A percentile compares a stretch with the other conserved stretches of the same genome.
Evolutionary conservation across 441 rosid genomes (phyloP).

Genomic region (Kokia cookei): DNA sequence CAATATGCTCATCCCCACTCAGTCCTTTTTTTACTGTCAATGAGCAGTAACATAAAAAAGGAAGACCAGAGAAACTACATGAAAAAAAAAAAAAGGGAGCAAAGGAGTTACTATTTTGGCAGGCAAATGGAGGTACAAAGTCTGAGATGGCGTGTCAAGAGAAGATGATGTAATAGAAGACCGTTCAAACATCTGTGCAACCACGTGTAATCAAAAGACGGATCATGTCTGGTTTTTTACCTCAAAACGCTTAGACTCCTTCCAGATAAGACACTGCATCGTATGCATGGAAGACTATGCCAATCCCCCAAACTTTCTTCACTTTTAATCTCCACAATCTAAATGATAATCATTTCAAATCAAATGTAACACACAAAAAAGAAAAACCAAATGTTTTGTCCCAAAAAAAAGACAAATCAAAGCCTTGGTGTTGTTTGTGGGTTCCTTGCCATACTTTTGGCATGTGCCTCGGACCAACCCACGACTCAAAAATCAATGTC

Average conservation of each 20-base stretch:
- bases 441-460: background rate
- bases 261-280: background rate
- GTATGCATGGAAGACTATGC: background rate
- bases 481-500: background rate
- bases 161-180: slow-evolving; percentile 5
- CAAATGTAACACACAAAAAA: background rate
- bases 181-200: slow-evolving; percentile 28
- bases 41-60: background rate
- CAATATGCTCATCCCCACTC: background rate
- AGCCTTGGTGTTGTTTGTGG: background rate
- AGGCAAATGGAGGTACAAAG: background rate
- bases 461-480: background rate
- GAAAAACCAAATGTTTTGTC: background rate
- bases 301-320: background rate
- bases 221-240: background rate
- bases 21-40: background rate
- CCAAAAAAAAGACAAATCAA: background rate
- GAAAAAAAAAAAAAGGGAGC: background rate
- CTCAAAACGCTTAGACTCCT: background rate
- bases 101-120: background rate
- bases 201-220: slow-evolving; percentile 6
- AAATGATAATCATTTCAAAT: background rate
- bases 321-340: background rate
- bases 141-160: slow-evolving; percentile 21
- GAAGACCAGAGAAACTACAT: background rate